phyloP scores from a whole-genome alignment of 768 basidiomycete species.

The Suillus ampliporus region DNA sequence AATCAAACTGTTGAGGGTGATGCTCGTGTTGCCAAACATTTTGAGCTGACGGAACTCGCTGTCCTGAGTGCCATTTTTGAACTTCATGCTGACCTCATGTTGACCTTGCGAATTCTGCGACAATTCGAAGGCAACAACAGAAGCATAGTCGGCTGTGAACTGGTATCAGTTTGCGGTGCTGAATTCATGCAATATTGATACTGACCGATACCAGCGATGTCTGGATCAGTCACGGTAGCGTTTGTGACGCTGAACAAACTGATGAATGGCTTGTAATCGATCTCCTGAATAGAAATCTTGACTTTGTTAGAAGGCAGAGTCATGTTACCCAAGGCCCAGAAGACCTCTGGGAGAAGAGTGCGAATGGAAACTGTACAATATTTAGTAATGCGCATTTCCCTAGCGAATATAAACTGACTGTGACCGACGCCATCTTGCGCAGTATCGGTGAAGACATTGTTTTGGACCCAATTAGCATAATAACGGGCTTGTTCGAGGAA shows the following conservation, averaged over 20 bases:
- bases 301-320: conserved; percentile 26
- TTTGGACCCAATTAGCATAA: conserved; percentile 49
- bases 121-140: conserved; percentile 73
- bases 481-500: conserved; percentile 35
- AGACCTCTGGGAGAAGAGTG: conserved; percentile 37
- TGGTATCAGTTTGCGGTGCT: not conserved
- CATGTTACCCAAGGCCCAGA: conserved; percentile 32
- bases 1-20: conserved; percentile 5
- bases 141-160: conserved; percentile 62
- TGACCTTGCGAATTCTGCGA: conserved; percentile 66
- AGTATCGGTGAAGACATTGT: conserved; percentile 41
- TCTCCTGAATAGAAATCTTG: conserved; percentile 34
- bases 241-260: conserved; percentile 42
- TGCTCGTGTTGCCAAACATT: conserved; percentile 52
- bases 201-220: conserved; percentile 35
- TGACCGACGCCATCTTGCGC: conserved; percentile 40
- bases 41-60: conserved; percentile 62
- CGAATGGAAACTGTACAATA: conserved; percentile 34
- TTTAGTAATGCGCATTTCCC: not conserved
- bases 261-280: conserved; percentile 43
- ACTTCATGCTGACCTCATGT: conserved; percentile 72
- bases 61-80: conserved; percentile 70
- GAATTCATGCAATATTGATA: conserved; percentile 18
- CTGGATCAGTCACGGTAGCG: conserved; percentile 19
- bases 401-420: conserved; percentile 30